These are phyloP conservation scores for Calycina marina DNA, from an alignment of 2,329 filamentous ascomycete species.

Conservation along the genomic window DNA sequence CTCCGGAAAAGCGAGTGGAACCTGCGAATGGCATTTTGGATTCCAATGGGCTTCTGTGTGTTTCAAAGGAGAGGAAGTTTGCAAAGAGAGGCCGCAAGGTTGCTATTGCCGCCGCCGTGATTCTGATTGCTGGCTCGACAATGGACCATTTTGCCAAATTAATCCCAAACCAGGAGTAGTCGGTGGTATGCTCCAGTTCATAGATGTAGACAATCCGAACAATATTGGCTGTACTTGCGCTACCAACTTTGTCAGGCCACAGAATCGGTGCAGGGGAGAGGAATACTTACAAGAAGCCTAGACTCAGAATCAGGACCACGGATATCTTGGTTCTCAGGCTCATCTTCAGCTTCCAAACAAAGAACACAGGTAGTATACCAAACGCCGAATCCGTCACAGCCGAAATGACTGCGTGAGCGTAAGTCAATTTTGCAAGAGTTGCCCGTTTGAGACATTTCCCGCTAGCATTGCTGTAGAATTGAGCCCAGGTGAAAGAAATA, in stretches of 20 bases:
- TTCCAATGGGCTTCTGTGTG: conserved; percentile 7
- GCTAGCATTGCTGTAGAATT: conserved; percentile 15
- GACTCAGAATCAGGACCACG: conserved; percentile 20
- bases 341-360: conserved; percentile 20
- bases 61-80: conserved; percentile 10
- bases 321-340: conserved; percentile 21
- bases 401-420: conserved; percentile 17
- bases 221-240: conserved; percentile 28
- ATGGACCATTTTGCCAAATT: conserved; percentile 31
- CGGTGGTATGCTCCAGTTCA: conserved; percentile 22
- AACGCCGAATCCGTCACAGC: conserved; percentile 19
- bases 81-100: conserved; percentile 26
- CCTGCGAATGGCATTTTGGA: background rate
- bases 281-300: conserved; percentile 27
- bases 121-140: conserved; percentile 28
- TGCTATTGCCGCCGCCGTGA: conserved; percentile 27
- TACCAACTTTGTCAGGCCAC: conserved; percentile 12
- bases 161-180: conserved; percentile 28
- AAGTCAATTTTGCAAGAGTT: conserved; percentile 13
- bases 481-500: conserved; percentile 24
- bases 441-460: conserved; percentile 22
- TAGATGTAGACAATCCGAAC: conserved; percentile 30
- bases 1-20: conserved; percentile 1
- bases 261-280: too few species aligned
- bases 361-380: conserved; percentile 18